These are phyloP conservation scores for Podaxis rugospora DNA, from an alignment of 768 basidiomycete genomes.

Conservation along the genomic window DNA sequence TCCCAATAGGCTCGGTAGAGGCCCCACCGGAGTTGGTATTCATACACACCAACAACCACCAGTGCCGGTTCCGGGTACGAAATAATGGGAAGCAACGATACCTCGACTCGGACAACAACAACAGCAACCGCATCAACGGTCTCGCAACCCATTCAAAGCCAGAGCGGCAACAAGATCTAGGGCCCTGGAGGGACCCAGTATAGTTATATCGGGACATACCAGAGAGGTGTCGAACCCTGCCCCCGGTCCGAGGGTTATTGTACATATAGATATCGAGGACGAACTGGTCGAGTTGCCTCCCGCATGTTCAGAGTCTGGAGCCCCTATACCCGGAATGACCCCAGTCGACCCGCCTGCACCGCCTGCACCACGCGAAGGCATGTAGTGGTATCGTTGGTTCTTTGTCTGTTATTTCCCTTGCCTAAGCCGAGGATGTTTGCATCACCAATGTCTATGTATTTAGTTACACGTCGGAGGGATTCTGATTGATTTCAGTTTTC, in stretches of 20 bases:
- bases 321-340: slow-evolving; percentile 21
- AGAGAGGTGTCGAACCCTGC: neutral
- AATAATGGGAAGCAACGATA: neutral
- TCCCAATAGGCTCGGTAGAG: neutral
- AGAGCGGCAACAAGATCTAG: neutral
- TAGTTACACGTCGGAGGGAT: neutral
- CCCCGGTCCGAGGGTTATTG: slow-evolving; percentile 16
- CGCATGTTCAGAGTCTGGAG: slow-evolving; percentile 24
- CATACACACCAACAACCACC: slow-evolving; percentile 2
- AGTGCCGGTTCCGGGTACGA: neutral
- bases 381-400: neutral
- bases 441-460: neutral
- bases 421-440: neutral
- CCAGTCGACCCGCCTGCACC: slow-evolving; percentile 3
- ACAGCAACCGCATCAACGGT: no score
- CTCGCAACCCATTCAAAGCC: neutral
- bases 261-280: slow-evolving; percentile 24
- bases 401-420: neutral
- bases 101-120: neutral
- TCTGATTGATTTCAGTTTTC: neutral
- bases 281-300: slow-evolving; percentile 28
- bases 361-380: neutral
- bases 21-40: neutral
- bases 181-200: neutral
- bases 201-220: neutral